These are phyloP conservation scores for Saccharomyces pastorianus DNA, from an alignment of 1,139 yeast species.

Conservation along the genomic window DNA sequence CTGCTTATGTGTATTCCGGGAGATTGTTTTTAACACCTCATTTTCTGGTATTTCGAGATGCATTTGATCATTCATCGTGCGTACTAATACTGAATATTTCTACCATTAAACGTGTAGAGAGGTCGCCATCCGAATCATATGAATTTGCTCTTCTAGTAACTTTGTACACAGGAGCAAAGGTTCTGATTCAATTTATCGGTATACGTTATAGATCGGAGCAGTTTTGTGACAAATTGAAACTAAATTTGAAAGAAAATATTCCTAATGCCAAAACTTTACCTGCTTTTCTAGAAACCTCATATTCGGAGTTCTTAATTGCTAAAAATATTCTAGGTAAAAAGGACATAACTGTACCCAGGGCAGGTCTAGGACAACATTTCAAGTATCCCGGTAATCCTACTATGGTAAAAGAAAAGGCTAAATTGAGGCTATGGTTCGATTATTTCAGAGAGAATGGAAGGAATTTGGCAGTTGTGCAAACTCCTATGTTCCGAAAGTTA, in stretches of 20 bases:
- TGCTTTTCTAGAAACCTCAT: conserved; percentile 63
- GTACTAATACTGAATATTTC: conserved; percentile 66
- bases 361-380: conserved; percentile 76
- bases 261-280: conserved; percentile 53
- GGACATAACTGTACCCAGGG: conserved; percentile 51
- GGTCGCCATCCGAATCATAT: conserved; percentile 67
- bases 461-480: conserved; percentile 65
- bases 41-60: conserved; percentile 66
- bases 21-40: conserved; percentile 62
- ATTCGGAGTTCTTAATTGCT: conserved; percentile 73
- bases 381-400: conserved; percentile 87
- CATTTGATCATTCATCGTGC: conserved; percentile 60
- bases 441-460: conserved; percentile 77
- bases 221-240: conserved; percentile 63
- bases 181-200: conserved; percentile 71
- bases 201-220: conserved; percentile 70
- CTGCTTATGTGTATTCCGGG: conserved; percentile 43
- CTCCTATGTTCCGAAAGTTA: conserved; percentile 71
- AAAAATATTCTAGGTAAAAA: conserved; percentile 45
- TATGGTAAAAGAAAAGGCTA: conserved; percentile 70
- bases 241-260: conserved; percentile 55
- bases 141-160: conserved; percentile 72
- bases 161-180: conserved; percentile 57
- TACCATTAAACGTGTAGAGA: conserved; percentile 75
- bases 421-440: conserved; percentile 90